Evolutionary conservation across 768 basidiomycete genomes (phyloP).

Genomic region (Tremella yokohamensis): DNA sequence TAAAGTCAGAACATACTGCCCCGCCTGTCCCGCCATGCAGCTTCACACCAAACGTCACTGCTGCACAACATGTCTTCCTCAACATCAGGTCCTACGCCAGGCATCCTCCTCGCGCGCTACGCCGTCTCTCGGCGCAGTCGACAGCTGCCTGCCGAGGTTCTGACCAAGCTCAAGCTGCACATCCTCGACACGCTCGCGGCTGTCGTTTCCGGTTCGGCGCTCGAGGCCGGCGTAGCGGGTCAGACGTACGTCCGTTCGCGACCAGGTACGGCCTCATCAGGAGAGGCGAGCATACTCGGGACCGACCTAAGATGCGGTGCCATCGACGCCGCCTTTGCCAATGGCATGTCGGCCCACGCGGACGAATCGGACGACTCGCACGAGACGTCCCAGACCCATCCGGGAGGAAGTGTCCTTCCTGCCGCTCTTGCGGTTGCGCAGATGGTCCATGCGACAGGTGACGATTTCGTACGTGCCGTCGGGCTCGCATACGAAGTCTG

Average conservation of each 20-base stretch:
- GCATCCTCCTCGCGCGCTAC: neutral
- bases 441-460: neutral
- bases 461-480: neutral
- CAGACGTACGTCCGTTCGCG: neutral
- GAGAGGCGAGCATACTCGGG: neutral
- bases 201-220: neutral
- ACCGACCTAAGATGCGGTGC: neutral
- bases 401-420: neutral
- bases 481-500: conserved; percentile 2
- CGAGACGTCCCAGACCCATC: conserved; percentile 1
- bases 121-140: neutral
- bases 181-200: conserved; percentile 5
- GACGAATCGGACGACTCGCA: conserved; percentile 3
- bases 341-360: conserved; percentile 1
- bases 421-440: neutral
- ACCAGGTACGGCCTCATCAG: neutral
- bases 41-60: no score
- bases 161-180: conserved; percentile 1
- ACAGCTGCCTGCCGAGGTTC: neutral
- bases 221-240: neutral
- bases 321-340: conserved; percentile 1
- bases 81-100: neutral
- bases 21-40: no score
- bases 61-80: neutral
- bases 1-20: no score